phyloP scores from a whole-genome alignment of 257 asterid genomes.

The Thymus mandschuricus region DNA sequence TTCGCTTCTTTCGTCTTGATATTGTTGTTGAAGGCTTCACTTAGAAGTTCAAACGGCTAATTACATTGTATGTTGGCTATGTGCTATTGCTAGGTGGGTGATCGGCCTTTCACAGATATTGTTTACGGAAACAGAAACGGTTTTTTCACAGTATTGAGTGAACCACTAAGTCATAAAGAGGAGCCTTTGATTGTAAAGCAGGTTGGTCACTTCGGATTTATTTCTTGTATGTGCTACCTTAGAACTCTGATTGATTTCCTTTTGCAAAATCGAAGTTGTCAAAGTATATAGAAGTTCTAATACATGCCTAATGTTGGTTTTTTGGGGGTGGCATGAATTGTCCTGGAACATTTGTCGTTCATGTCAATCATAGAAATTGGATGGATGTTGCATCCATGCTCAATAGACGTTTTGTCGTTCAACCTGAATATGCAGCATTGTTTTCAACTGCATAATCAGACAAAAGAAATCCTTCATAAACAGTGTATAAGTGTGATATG shows the following conservation, averaged over 20 bases:
- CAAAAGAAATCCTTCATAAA: no score
- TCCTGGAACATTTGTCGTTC: no score
- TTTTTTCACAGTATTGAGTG: slow-evolving; percentile 79
- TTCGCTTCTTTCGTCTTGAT: not conserved
- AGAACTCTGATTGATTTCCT: slow-evolving; percentile 3
- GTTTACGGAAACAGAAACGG: slow-evolving; percentile 89
- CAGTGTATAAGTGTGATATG: no score
- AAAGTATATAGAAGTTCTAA: no score
- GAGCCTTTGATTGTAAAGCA: slow-evolving; percentile 86
- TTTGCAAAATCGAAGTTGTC: not conserved
- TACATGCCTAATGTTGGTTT: not conserved
- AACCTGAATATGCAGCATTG: no score
- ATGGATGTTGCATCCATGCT: no score
- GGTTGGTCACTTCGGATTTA: slow-evolving; percentile 51
- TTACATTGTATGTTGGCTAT: slow-evolving; percentile 26
- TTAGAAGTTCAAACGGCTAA: slow-evolving; percentile 5
- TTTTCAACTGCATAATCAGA: no score
- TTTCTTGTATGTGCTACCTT: slow-evolving; percentile 8
- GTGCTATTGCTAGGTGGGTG: slow-evolving; percentile 76
- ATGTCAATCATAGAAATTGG: no score
- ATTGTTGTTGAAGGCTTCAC: not conserved
- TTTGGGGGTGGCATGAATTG: no score
- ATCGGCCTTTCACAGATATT: slow-evolving; percentile 92
- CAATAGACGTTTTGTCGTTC: no score
- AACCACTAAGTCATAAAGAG: slow-evolving; percentile 75